Conservation (phyloP, 257 asterid species). For the Voacanga thouarsii region DNA sequence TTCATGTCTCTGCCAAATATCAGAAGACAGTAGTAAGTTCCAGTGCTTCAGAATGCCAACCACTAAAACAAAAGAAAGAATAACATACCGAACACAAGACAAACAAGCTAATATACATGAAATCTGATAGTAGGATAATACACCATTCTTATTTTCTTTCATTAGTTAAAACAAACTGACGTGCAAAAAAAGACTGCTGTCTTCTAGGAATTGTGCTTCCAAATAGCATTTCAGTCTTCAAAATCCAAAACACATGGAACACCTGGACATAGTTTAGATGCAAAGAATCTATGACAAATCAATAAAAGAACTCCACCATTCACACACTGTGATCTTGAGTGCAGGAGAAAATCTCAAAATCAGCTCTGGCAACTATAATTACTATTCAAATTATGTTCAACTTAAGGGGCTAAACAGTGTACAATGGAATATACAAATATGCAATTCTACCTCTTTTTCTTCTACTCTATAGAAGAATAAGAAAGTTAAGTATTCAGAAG, state of each 20-base stretch:
- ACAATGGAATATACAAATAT: background rate
- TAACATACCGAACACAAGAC: background rate
- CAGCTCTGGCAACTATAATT: background rate
- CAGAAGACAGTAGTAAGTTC: slow-evolving; percentile 12
- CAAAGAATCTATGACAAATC: background rate
- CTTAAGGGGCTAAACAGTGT: background rate
- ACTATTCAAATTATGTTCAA: background rate
- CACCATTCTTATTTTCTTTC: background rate
- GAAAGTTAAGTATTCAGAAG: background rate
- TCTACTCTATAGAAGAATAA: background rate
- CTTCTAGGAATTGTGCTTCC: background rate
- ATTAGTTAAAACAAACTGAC: background rate
- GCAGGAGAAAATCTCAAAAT: background rate
- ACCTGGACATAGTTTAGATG: background rate
- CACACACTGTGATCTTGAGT: background rate
- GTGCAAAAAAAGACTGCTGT: background rate
- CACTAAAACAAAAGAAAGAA: background rate
- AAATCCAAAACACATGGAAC: background rate
- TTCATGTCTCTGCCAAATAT: slow-evolving; percentile 71
- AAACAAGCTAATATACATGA: background rate
- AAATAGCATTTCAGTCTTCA: background rate
- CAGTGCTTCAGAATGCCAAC: background rate
- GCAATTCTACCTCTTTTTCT: background rate
- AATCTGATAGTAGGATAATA: background rate
- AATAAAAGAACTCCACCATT: background rate